phyloP scores from a whole-genome alignment of 83 land plant genomes.

The Isoetes engelmannii region DNA sequence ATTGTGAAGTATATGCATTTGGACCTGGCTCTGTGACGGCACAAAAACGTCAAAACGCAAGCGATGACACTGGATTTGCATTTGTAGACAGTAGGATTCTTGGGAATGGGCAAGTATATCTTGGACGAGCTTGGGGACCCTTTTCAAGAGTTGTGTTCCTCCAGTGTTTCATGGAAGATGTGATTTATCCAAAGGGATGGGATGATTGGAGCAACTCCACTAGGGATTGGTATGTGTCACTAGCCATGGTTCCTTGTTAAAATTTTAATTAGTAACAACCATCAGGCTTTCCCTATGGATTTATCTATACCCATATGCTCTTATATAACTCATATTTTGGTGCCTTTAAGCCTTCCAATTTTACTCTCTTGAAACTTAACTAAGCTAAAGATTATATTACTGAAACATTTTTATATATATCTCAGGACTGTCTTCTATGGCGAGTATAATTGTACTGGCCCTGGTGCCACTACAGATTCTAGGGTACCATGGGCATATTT shows the following conservation, averaged over 20 bases:
- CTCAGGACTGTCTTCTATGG: slow-evolving; percentile 91
- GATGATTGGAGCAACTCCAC: slow-evolving; percentile 53
- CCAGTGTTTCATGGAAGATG: slow-evolving; percentile 38
- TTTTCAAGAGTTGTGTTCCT: slow-evolving; percentile 47
- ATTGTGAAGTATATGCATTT: too few relatives aligned
- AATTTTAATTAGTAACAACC: too few relatives aligned
- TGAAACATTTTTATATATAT: too few relatives aligned
- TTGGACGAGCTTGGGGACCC: slow-evolving; percentile 60
- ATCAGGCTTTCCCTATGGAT: too few relatives aligned
- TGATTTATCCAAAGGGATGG: slow-evolving; percentile 52
- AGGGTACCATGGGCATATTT: slow-evolving; percentile 81
- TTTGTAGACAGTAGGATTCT: slow-evolving; percentile 43
- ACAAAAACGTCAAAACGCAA: slow-evolving; percentile 34
- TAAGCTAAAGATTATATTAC: too few relatives aligned
- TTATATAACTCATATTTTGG: too few relatives aligned
- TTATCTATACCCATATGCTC: too few relatives aligned
- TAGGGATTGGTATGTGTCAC: slow-evolving; percentile 36
- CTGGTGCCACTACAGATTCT: slow-evolving; percentile 59
- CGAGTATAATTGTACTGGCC: slow-evolving; percentile 84
- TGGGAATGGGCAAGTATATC: slow-evolving; percentile 51
- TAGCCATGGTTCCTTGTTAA: too few relatives aligned
- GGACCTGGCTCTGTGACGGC: slow-evolving; percentile 30
- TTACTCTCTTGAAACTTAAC: too few relatives aligned
- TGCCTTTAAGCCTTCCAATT: too few relatives aligned
- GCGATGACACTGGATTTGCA: slow-evolving; percentile 50